These are phyloP conservation scores for Solanum etuberosum DNA, from an alignment of 257 asterid species.

Conservation along the genomic window DNA sequence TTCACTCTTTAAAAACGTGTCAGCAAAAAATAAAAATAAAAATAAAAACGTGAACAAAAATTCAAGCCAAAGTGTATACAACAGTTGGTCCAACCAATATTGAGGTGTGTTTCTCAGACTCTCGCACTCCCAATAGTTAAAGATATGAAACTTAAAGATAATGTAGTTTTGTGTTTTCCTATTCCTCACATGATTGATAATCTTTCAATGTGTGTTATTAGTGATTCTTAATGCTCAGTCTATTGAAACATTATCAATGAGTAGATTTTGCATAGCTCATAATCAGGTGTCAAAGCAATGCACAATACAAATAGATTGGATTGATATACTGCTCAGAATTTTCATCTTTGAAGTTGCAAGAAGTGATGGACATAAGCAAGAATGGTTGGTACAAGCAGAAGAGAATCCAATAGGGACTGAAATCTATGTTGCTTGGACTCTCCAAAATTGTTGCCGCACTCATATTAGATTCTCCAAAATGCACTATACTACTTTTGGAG, in stretches of 20 bases:
- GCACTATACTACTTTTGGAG: background rate
- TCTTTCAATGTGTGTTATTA: background rate
- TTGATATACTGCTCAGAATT: background rate
- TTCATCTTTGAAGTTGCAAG: background rate
- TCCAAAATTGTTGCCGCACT: background rate
- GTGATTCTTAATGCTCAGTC: background rate
- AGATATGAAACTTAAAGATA: too few relatives aligned
- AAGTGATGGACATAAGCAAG: background rate
- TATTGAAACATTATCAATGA: background rate
- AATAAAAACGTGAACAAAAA: too few relatives aligned
- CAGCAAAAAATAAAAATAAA: too few relatives aligned
- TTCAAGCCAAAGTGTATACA: too few relatives aligned
- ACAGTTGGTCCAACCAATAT: too few relatives aligned
- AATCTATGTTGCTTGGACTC: background rate
- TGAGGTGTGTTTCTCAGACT: too few relatives aligned
- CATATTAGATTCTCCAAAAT: background rate
- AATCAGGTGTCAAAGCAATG: background rate
- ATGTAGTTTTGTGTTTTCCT: background rate
- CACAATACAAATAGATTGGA: background rate
- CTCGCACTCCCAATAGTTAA: too few relatives aligned
- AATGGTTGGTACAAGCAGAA: background rate
- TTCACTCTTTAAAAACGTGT: too few relatives aligned
- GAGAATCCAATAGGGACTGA: background rate
- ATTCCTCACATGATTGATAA: background rate
- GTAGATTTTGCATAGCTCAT: background rate